Conservation (phyloP, 345 rosid species). For the Camelina neglecta region DNA sequence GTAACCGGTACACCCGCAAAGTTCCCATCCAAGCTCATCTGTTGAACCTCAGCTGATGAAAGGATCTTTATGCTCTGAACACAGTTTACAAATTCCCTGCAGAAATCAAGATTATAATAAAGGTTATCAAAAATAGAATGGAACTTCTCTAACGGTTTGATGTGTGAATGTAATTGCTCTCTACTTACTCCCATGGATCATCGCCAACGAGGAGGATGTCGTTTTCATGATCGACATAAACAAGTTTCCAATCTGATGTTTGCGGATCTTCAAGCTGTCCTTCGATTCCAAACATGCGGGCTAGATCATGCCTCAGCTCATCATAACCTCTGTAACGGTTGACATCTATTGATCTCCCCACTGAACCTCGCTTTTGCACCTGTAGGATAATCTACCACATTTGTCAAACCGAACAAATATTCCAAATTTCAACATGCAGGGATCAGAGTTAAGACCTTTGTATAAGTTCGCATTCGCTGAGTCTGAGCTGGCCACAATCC, state of each 20-base stretch:
- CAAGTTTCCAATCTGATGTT: slow-evolving; percentile 94
- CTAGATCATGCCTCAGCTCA: slow-evolving; percentile 85
- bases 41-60: slow-evolving; percentile 84
- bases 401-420: slow-evolving; percentile 1
- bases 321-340: slow-evolving; percentile 84
- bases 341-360: slow-evolving; percentile 95
- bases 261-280: slow-evolving; percentile 96
- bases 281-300: slow-evolving; percentile 96
- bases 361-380: slow-evolving; percentile 98
- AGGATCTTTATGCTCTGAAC: slow-evolving; percentile 85
- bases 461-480: slow-evolving; percentile 92
- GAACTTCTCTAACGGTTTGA: slow-evolving; percentile 8
- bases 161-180: background rate
- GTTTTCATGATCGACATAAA: slow-evolving; percentile 90
- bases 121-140: background rate
- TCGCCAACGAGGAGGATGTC: slow-evolving; percentile 96
- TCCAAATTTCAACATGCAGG: background rate
- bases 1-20: slow-evolving; percentile 64
- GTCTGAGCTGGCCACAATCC: slow-evolving; percentile 86
- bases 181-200: slow-evolving; percentile 97
- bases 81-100: slow-evolving; percentile 88
- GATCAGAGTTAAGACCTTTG: slow-evolving; percentile 63
- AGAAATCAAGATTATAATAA: slow-evolving; percentile 11
- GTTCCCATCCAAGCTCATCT: slow-evolving; percentile 87
- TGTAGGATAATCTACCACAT: slow-evolving; percentile 35